A percentile compares a stretch with the other conserved stretches of the same genome.
phyloP scores from a whole-genome alignment of 164 flowering plant genomes.

The Piper betle region DNA sequence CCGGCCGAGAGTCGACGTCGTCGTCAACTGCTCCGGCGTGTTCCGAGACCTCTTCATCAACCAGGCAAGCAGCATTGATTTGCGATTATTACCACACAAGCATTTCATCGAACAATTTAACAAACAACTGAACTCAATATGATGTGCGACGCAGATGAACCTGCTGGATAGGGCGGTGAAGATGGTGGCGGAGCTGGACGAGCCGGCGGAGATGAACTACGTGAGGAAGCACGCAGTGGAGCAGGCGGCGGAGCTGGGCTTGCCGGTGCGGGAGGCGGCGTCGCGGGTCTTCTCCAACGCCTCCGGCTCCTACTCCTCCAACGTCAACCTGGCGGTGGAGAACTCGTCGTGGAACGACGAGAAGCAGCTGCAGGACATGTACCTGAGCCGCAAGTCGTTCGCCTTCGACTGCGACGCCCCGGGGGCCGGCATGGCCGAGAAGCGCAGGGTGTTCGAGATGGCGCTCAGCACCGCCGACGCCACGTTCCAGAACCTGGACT shows the following conservation, averaged over 20 bases:
- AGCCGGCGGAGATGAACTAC: constrained; percentile 76
- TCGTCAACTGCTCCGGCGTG: constrained; percentile 97
- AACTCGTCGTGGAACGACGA: constrained; percentile 98
- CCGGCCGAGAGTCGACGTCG: constrained; percentile 95
- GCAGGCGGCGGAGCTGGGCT: constrained; percentile 68
- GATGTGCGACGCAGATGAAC: constrained; percentile 57
- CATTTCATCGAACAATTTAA: neutral
- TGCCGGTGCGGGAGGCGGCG: constrained; percentile 81
- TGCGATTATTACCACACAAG: neutral
- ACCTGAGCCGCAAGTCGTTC: constrained; percentile 89
- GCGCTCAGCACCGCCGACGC: constrained; percentile 92
- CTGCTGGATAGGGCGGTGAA: constrained; percentile 93
- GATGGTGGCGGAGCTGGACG: constrained; percentile 97
- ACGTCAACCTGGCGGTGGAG: constrained; percentile 93
- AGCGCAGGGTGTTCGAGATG: constrained; percentile 85
- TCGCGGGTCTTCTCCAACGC: constrained; percentile 92
- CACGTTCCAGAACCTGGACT: constrained; percentile 96
- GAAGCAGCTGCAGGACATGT: constrained; percentile 99
- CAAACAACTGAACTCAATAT: neutral
- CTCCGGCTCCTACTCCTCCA: constrained; percentile 95
- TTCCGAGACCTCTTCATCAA: constrained; percentile 97
- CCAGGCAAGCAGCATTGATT: constrained; percentile 40
- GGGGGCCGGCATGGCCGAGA: constrained; percentile 94
- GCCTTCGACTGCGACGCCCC: constrained; percentile 92
- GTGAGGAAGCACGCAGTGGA: constrained; percentile 88